These are phyloP conservation scores for Ambrosia artemisiifolia DNA, from an alignment of 129 eudicot species.

Conservation along the genomic window DNA sequence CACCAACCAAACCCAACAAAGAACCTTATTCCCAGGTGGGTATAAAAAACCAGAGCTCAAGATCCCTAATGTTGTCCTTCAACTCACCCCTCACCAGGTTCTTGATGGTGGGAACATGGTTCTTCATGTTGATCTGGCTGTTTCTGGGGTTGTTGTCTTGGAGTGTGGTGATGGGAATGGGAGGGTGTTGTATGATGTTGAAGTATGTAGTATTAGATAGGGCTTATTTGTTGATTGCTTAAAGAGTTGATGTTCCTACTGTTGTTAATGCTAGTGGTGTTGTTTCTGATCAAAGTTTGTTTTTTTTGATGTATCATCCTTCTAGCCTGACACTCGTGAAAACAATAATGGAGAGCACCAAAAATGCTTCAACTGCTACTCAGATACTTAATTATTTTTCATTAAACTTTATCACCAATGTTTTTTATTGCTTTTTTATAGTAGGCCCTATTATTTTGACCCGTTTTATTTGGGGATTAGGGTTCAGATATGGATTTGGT, in stretches of 20 bases:
- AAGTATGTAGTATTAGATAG: slow-evolving; percentile 79
- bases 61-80: slow-evolving; percentile 69
- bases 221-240: slow-evolving; percentile 73
- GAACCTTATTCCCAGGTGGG: slow-evolving; percentile 87
- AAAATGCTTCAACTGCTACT: slow-evolving; percentile 49
- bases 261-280: slow-evolving; percentile 95
- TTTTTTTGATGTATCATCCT: neutral
- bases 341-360: slow-evolving; percentile 32
- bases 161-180: slow-evolving; percentile 58
- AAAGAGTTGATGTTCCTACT: slow-evolving; percentile 90
- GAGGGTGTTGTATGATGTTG: slow-evolving; percentile 68
- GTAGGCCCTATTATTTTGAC: too few relatives aligned
- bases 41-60: slow-evolving; percentile 83
- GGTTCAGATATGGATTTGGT: too few relatives aligned
- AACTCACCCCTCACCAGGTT: slow-evolving; percentile 48
- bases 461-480: too few relatives aligned
- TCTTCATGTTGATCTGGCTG: slow-evolving; percentile 66
- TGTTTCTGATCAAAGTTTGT: slow-evolving; percentile 84
- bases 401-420: slow-evolving; percentile 16
- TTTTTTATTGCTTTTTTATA: neutral
- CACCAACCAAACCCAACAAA: slow-evolving; percentile 21
- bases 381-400: slow-evolving; percentile 34
- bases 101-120: slow-evolving; percentile 38
- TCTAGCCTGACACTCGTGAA: slow-evolving; percentile 40
- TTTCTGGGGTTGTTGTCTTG: slow-evolving; percentile 66